Evolutionary conservation across 768 basidiomycete genomes (phyloP), one percentile per base, ranked within the genome.

Genomic region (Suillus plorans): DNA sequence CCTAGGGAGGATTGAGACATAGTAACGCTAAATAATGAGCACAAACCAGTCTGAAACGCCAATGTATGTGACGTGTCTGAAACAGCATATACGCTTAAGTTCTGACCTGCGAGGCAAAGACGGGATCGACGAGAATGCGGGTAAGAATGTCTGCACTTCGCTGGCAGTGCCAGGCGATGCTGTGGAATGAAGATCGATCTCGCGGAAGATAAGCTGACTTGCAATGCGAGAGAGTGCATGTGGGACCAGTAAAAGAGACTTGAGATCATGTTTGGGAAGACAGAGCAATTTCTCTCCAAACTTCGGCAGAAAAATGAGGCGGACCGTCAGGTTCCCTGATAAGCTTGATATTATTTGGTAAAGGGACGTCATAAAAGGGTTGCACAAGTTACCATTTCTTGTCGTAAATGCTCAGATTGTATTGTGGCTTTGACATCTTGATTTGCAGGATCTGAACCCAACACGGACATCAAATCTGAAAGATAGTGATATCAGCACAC

Each of bases 141-240:
- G 87, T 88, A 44, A 92, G 79, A 63, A 91, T 88, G 67, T 90
- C 90, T 4, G 89, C 89, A 66, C 84, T 89, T 20, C 88, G 84
- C 65, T 86, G 87, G 0, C 85, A 85, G 36, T 72, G 60, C 71
- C 83, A 79, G 18, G 76, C 8, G 73, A 70, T 5, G 77, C 69
- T 44, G 82, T 82, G 63, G 91, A 87, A 64, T 90, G 84, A 4
- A 92, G 76, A 67, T 89, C 84, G 13, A 91, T 79, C 64, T 85
- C 83, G 39, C 82, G 80, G 76, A 90, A 91, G 20, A 58, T 12
- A 91, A 79, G 1, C 88, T 75, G 87, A 66, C 86, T 85, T 4
- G 90, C 89, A 56, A 91, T 85, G 45, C 86, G 84, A 2, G 89
- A 90, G 42, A 90, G 78, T 20, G 81, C 81, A 67, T 90, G 87